A percentile compares a stretch with the other conserved stretches of the same genome.
phyloP scores from a whole-genome alignment of 331 rosid species.

The Malus hybrid region DNA sequence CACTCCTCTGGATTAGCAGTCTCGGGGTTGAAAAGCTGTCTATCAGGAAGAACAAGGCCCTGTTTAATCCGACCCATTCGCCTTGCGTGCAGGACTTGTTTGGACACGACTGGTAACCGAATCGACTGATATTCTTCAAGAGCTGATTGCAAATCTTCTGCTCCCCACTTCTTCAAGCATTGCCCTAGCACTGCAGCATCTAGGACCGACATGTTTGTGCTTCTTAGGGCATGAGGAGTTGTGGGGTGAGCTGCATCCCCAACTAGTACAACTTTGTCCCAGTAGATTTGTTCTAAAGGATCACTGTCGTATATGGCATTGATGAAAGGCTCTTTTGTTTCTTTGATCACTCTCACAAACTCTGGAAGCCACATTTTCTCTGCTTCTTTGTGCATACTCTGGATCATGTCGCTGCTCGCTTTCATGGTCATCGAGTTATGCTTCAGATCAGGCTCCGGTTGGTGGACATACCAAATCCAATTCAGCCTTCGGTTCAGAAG shows the following conservation, averaged over 20 bases:
- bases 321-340: conserved; percentile 70
- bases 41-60: conserved; percentile 44
- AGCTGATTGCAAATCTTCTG: conserved; percentile 41
- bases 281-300: conserved; percentile 46
- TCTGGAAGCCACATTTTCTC: conserved; percentile 36
- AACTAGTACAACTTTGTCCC: conserved; percentile 69
- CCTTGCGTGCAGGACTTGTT: conserved; percentile 74
- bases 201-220: conserved; percentile 79
- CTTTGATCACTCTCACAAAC: conserved; percentile 46
- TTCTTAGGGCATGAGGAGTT: conserved; percentile 74
- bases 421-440: conserved; percentile 62
- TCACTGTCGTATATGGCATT: conserved; percentile 75
- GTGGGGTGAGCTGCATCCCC: conserved; percentile 95
- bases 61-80: conserved; percentile 56
- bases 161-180: conserved; percentile 71
- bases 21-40: conserved; percentile 40
- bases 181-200: conserved; percentile 80
- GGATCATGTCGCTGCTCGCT: conserved; percentile 49
- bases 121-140: conserved; percentile 53
- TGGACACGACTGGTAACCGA: conserved; percentile 44
- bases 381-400: no score
- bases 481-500: conserved; percentile 55
- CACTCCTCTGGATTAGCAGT: conserved; percentile 41
- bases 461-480: conserved; percentile 81
- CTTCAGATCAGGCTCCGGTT: conserved; percentile 68